These are phyloP conservation scores for Fonsecaea pedrosoi DNA, from an alignment of 2,329 filamentous ascomycete genomes.

Conservation along the genomic window DNA sequence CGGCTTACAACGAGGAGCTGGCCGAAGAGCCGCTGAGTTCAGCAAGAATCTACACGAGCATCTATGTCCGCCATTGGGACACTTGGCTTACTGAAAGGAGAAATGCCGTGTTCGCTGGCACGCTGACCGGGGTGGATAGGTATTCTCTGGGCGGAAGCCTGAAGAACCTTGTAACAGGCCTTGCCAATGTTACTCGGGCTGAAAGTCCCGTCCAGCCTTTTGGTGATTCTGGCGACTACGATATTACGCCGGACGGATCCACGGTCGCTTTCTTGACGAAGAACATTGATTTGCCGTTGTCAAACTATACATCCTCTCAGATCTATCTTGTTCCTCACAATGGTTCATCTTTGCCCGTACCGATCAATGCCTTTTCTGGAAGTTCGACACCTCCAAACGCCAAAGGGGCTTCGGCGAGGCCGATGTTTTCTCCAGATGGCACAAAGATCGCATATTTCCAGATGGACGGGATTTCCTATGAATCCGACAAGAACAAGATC, in stretches of 20 bases:
- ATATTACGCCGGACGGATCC: conserved; percentile 58
- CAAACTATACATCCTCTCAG: conserved; percentile 78
- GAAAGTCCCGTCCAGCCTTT: conserved; percentile 65
- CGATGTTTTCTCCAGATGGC: conserved; percentile 77
- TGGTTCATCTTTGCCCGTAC: conserved; percentile 60
- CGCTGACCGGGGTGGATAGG: conserved; percentile 52
- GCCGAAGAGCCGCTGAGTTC: conserved; percentile 67
- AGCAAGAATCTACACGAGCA: conserved; percentile 73
- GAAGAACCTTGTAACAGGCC: conserved; percentile 49
- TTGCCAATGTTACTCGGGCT: conserved; percentile 61
- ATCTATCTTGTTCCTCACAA: conserved; percentile 74
- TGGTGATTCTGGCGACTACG: conserved; percentile 80
- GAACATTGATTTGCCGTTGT: conserved; percentile 50
- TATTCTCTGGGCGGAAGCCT: conserved; percentile 58
- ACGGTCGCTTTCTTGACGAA: conserved; percentile 53
- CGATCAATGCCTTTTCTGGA: conserved; percentile 52
- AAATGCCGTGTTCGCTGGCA: conserved; percentile 75
- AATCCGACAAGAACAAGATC: conserved; percentile 71
- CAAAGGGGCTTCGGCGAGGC: conserved; percentile 66
- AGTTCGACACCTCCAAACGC: conserved; percentile 55
- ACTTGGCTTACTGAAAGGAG: conserved; percentile 72
- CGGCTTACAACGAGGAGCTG: conserved; percentile 70
- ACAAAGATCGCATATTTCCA: conserved; percentile 75
- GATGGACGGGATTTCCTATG: conserved; percentile 79
- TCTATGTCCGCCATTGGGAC: conserved; percentile 87